These are phyloP conservation scores for Cercospora brassicicola DNA, from an alignment of 2,329 filamentous ascomycete genomes.

Conservation along the genomic window DNA sequence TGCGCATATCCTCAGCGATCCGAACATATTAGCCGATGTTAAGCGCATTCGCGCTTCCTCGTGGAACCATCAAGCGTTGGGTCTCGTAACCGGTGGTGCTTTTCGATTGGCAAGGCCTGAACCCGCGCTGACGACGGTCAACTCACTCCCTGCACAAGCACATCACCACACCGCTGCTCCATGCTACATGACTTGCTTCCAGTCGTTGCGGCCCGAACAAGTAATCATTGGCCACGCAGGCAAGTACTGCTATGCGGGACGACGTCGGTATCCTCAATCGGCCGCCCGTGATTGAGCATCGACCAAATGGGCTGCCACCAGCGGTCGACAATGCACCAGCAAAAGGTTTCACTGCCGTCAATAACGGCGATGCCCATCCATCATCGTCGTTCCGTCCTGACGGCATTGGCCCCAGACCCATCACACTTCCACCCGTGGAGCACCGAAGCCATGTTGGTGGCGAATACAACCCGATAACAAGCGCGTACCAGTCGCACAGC, in stretches of 20 bases:
- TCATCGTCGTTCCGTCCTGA: constrained; percentile 24
- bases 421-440: constrained; percentile 14
- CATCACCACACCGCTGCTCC: constrained; percentile 1
- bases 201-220: constrained; percentile 18
- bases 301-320: constrained; percentile 23
- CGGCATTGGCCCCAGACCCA: constrained; percentile 9
- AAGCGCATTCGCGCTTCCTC: constrained; percentile 17
- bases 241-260: constrained; percentile 30
- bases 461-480: constrained; percentile 2
- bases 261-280: constrained; percentile 21
- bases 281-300: constrained; percentile 21
- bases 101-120: neutral
- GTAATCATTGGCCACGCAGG: constrained; percentile 15
- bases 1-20: neutral
- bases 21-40: constrained; percentile 20
- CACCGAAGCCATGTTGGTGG: constrained; percentile 6
- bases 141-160: constrained; percentile 10
- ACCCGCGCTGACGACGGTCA: constrained; percentile 7
- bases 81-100: neutral
- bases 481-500: constrained; percentile 19
- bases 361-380: constrained; percentile 29
- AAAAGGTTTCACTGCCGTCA: constrained; percentile 38
- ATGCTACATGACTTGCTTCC: constrained; percentile 22
- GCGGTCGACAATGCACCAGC: constrained; percentile 23
- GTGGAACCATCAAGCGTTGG: constrained; percentile 14